Evolutionary conservation across 2,329 filamentous ascomycete genomes (phyloP).

Genomic region (Pezicula rhizophila): DNA sequence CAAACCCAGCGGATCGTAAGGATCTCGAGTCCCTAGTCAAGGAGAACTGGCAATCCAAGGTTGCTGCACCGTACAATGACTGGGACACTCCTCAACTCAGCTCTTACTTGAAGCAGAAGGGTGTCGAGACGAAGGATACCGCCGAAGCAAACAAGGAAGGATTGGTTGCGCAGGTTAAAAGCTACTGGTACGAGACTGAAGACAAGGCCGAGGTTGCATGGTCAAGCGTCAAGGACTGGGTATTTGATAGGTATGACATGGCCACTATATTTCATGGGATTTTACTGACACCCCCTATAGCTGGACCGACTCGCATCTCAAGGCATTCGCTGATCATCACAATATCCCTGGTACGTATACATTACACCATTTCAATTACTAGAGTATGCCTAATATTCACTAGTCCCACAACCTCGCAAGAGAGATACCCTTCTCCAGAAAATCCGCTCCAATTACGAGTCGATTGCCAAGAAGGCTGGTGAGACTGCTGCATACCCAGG

Average conservation of each 20-base stretch:
- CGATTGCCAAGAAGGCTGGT: conserved; percentile 64
- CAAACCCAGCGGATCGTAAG: conserved; percentile 84
- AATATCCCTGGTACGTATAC: conserved; percentile 52
- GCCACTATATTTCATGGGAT: conserved; percentile 2
- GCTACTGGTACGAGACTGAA: conserved; percentile 71
- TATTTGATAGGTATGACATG: conserved; percentile 66
- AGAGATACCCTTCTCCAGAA: conserved; percentile 76
- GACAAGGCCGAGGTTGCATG: conserved; percentile 71
- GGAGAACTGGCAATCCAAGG: conserved; percentile 78
- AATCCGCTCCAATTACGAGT: conserved; percentile 75
- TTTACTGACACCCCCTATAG: conserved; percentile 8
- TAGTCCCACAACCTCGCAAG: conserved; percentile 76
- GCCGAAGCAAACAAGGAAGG: conserved; percentile 64
- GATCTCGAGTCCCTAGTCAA: conserved; percentile 89
- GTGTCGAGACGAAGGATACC: conserved; percentile 60
- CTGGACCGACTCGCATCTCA: conserved; percentile 71
- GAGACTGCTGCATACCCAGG: conserved; percentile 84
- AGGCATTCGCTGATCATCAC: conserved; percentile 86
- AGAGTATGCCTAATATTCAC: not conserved
- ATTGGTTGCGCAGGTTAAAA: conserved; percentile 64
- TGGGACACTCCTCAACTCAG: conserved; percentile 69
- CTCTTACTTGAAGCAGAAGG: conserved; percentile 64
- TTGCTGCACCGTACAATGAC: conserved; percentile 67
- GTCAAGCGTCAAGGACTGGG: conserved; percentile 75
- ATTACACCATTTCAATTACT: not conserved